Evolutionary conservation across 495 filamentous ascomycete genomes (phyloP).

Genomic region (Arthonia radiata): DNA sequence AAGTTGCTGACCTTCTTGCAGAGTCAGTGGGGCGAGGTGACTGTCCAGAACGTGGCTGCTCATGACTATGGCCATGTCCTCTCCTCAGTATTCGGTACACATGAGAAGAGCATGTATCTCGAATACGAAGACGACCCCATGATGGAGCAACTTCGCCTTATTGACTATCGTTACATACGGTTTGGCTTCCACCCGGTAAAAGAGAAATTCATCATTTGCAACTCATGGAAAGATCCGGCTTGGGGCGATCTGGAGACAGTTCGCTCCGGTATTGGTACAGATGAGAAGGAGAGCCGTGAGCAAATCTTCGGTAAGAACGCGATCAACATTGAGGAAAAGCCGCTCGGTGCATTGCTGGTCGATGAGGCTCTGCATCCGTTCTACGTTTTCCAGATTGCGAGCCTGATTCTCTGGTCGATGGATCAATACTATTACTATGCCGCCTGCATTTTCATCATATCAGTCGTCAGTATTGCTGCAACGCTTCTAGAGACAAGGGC

Average conservation of each 20-base stretch:
- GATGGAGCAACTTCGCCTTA: slow-evolving; percentile 37
- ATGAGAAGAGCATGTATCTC: slow-evolving; percentile 20
- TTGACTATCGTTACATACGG: slow-evolving; percentile 84
- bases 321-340: slow-evolving; percentile 81
- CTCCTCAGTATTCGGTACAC: slow-evolving; percentile 62
- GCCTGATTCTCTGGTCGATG: slow-evolving; percentile 78
- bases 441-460: slow-evolving; percentile 85
- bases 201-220: slow-evolving; percentile 67
- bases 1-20: slow-evolving; percentile 3
- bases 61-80: slow-evolving; percentile 54
- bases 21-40: slow-evolving; percentile 89
- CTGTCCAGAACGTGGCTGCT: slow-evolving; percentile 36
- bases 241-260: slow-evolving; percentile 62
- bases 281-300: slow-evolving; percentile 64
- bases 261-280: slow-evolving; percentile 65
- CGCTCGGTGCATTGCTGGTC: slow-evolving; percentile 51
- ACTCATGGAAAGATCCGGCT: slow-evolving; percentile 73
- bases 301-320: slow-evolving; percentile 69
- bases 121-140: slow-evolving; percentile 59
- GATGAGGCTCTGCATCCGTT: slow-evolving; percentile 97
- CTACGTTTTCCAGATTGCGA: slow-evolving; percentile 94
- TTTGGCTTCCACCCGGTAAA: slow-evolving; percentile 75
- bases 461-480: slow-evolving; percentile 66
- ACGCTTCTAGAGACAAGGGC: slow-evolving; percentile 77
- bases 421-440: slow-evolving; percentile 98